A percentile compares a stretch with the other conserved stretches of the same genome.
These are phyloP conservation scores for Jatropha multifida DNA, from an alignment of 441 rosid genomes.

Conservation along the genomic window DNA sequence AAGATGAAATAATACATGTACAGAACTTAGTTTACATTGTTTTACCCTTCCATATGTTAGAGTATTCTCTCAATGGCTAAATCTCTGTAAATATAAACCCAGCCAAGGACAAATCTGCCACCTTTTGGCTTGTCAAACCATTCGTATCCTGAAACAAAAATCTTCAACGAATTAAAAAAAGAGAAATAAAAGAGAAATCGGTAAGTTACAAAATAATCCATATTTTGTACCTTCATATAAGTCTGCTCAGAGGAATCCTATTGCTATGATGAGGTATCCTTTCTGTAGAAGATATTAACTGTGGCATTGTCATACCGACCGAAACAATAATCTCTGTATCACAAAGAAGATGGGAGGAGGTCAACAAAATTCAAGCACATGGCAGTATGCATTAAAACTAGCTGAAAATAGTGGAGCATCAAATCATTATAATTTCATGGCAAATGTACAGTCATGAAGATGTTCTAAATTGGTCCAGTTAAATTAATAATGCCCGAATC, in stretches of 20 bases:
- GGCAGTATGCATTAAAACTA: constrained; percentile 1
- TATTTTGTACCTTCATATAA: constrained; percentile 32
- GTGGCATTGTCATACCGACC: constrained; percentile 98
- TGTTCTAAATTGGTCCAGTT: background rate
- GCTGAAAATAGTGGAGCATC: background rate
- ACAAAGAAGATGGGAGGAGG: constrained; percentile 6
- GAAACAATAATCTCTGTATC: constrained; percentile 92
- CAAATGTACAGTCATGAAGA: background rate
- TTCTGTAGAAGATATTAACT: constrained; percentile 59
- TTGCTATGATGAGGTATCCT: constrained; percentile 45
- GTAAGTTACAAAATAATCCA: constrained; percentile 6
- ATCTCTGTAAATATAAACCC: background rate
- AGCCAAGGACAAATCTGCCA: background rate
- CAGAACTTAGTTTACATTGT: background rate
- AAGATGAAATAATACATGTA: constrained; percentile 2
- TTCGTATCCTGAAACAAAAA: background rate
- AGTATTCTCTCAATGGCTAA: background rate
- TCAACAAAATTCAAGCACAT: background rate
- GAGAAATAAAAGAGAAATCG: background rate
- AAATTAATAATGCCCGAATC: background rate
- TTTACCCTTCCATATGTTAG: background rate
- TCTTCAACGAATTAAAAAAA: background rate
- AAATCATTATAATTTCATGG: background rate
- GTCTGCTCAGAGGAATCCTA: constrained; percentile 61
- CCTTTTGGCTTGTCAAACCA: background rate